Evolutionary conservation across 148 eudicot species (phyloP).

Genomic region (Silene conica): DNA sequence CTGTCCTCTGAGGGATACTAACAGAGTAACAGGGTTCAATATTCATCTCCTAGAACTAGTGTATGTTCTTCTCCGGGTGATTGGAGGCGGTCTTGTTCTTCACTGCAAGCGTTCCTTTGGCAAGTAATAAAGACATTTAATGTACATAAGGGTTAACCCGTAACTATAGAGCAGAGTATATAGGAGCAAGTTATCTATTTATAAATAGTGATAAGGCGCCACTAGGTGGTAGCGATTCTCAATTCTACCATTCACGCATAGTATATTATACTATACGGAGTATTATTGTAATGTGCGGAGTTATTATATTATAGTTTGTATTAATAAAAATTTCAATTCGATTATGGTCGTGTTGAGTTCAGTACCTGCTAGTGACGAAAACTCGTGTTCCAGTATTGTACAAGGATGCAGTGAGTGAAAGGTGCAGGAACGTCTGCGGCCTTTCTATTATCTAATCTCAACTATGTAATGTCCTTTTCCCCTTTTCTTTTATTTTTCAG

Average conservation of each 20-base stretch:
- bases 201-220: neutral
- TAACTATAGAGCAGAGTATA: slow-evolving; percentile 13
- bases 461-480: neutral
- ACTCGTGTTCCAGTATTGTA: too few species aligned
- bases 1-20: slow-evolving; percentile 19
- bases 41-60: slow-evolving; percentile 59
- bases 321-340: neutral
- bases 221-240: neutral
- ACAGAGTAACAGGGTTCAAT: slow-evolving; percentile 17
- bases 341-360: neutral
- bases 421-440: too few species aligned
- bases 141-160: slow-evolving; percentile 20
- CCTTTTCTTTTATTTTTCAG: too few species aligned
- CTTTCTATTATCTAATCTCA: too few species aligned
- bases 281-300: too few species aligned
- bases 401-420: too few species aligned
- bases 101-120: slow-evolving; percentile 84
- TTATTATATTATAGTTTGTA: neutral
- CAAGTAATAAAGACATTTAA: slow-evolving; percentile 26
- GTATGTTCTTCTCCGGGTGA: slow-evolving; percentile 46
- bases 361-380: too few species aligned
- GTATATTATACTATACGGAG: too few species aligned
- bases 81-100: slow-evolving; percentile 67
- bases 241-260: neutral
- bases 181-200: slow-evolving; percentile 17